Evolutionary conservation across 306 rosid genomes (phyloP).

Genomic region (Prinsepia uniflora): DNA sequence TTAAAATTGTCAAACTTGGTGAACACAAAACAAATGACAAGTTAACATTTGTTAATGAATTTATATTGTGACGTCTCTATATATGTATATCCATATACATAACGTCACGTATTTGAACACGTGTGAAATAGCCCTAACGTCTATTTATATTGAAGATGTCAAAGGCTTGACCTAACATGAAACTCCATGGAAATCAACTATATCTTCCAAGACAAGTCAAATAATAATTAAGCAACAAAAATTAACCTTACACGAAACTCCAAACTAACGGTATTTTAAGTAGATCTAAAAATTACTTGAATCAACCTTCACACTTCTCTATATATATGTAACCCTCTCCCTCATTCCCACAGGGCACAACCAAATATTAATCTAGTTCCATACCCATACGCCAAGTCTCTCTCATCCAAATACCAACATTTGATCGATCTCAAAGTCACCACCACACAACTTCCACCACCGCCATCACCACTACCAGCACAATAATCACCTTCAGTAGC

Average conservation of each 20-base stretch:
- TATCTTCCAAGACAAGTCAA: slow-evolving; percentile 12
- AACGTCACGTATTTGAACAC: slow-evolving; percentile 15
- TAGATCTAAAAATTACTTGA: too few relatives aligned
- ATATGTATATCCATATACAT: neutral
- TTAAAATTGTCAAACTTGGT: neutral
- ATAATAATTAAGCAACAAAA: neutral
- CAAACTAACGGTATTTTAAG: too few relatives aligned
- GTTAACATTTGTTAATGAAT: too few relatives aligned
- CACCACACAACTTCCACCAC: too few relatives aligned
- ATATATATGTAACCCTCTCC: neutral
- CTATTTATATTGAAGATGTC: slow-evolving; percentile 7
- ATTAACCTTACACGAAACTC: neutral
- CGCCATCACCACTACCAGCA: too few relatives aligned
- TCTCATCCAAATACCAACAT: neutral
- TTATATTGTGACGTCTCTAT: neutral
- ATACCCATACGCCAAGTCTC: neutral
- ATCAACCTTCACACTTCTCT: too few relatives aligned
- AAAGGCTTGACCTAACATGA: slow-evolving; percentile 19
- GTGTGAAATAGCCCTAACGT: too few relatives aligned
- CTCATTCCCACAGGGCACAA: neutral
- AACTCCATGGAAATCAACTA: slow-evolving; percentile 17
- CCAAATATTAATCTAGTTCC: neutral
- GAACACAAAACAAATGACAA: neutral
- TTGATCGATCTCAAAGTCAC: neutral
- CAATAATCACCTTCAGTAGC: neutral